phyloP scores from a whole-genome alignment of 108 stramenopile species.

The Cafeteria roenbergensis region DNA sequence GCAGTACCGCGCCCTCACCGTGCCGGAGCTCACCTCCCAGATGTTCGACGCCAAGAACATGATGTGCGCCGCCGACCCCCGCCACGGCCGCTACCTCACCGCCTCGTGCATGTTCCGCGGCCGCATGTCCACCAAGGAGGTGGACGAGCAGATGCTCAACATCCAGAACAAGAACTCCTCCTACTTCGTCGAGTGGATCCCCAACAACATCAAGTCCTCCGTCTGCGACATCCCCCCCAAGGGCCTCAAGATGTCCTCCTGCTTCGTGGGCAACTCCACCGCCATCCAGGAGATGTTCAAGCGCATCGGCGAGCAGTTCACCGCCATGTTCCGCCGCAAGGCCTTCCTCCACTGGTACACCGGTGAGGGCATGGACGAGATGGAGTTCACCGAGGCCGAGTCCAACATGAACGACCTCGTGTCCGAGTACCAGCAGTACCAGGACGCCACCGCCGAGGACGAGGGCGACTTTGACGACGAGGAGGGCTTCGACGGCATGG shows the following conservation, averaged over 20 bases:
- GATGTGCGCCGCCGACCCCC: slow-evolving; percentile 97
- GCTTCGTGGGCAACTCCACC: slow-evolving; percentile 60
- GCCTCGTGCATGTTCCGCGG: slow-evolving; percentile 96
- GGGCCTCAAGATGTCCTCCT: slow-evolving; percentile 67
- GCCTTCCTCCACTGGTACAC: slow-evolving; percentile 83
- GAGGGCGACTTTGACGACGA: slow-evolving; percentile 64
- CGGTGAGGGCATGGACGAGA: slow-evolving; percentile 62
- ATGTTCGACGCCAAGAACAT: slow-evolving; percentile 95
- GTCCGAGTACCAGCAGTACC: slow-evolving; percentile 72
- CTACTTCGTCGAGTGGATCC: slow-evolving; percentile 98
- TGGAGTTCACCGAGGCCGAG: slow-evolving; percentile 72
- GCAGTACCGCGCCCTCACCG: slow-evolving; percentile 55
- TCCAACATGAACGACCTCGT: slow-evolving; percentile 65
- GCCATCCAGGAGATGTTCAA: slow-evolving; percentile 66
- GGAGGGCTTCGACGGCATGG: slow-evolving; percentile 58
- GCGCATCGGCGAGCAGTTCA: slow-evolving; percentile 65
- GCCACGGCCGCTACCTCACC: slow-evolving; percentile 97
- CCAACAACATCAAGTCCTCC: slow-evolving; percentile 96
- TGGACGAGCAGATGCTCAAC: slow-evolving; percentile 89
- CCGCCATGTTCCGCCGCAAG: slow-evolving; percentile 78
- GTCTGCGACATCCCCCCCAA: slow-evolving; percentile 93
- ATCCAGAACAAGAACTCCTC: slow-evolving; percentile 96
- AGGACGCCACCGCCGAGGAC: slow-evolving; percentile 64
- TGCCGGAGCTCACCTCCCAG: slow-evolving; percentile 88
- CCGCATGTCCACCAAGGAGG: slow-evolving; percentile 65